Conservation (phyloP, 2,329 filamentous ascomycete genomes). For the Diaporthe amygdali region DNA sequence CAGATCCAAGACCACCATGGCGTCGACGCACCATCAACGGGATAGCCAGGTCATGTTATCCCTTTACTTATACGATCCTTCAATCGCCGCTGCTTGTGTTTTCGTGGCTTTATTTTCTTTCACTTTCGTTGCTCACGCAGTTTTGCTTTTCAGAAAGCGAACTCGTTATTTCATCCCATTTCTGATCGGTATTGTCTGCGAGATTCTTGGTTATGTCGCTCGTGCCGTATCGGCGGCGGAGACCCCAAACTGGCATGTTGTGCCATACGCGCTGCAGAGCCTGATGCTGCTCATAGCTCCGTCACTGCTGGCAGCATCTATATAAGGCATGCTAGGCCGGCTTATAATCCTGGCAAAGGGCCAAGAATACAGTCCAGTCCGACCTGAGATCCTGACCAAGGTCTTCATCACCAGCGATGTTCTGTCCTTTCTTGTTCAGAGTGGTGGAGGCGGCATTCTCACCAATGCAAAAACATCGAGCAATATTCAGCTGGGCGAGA, state of each 20-base stretch:
- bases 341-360: not conserved
- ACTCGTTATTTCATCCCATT: not conserved
- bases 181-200: not conserved
- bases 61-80: not conserved
- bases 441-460: not conserved
- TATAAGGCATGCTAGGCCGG: not conserved
- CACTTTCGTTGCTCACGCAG: not conserved
- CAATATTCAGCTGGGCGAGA: not conserved
- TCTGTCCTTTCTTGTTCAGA: not conserved
- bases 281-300: not conserved
- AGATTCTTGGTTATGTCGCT: not conserved
- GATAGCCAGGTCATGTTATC: not conserved
- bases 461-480: not conserved
- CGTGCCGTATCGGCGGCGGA: not conserved
- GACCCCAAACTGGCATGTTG: not conserved
- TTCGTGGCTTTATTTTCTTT: not conserved
- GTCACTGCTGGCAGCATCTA: not conserved
- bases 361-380: not conserved
- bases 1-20: not conserved
- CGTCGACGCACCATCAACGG: too few species aligned
- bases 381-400: not conserved
- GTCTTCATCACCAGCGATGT: not conserved
- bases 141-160: not conserved
- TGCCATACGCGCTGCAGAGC: not conserved
- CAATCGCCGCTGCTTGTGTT: not conserved